A percentile compares a stretch with the other conserved stretches of the same genome.
Evolutionary conservation across 352 stramenopile species (phyloP).

Genomic region (Phytophthora nicotianae): DNA sequence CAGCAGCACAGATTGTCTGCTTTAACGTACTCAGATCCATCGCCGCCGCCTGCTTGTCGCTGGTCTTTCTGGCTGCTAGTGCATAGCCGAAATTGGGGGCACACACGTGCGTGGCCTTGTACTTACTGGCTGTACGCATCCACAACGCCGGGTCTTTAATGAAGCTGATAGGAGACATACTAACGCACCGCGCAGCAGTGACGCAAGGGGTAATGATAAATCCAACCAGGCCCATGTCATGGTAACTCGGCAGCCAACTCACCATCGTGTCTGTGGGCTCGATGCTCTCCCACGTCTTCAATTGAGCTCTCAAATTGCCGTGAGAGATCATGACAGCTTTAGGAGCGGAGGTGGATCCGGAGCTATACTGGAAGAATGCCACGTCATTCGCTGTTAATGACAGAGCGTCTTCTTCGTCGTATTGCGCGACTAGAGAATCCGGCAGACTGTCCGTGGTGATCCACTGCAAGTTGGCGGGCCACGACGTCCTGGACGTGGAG

Average conservation of each 20-base stretch:
- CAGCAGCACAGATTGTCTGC: constrained; percentile 79
- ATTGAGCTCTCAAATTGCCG: constrained; percentile 69
- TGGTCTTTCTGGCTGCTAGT: constrained; percentile 76
- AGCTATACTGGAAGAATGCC: constrained; percentile 89
- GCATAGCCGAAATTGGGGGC: constrained; percentile 86
- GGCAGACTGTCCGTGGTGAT: constrained; percentile 70
- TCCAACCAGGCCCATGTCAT: constrained; percentile 87
- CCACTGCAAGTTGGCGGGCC: constrained; percentile 72
- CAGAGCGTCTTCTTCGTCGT: constrained; percentile 50
- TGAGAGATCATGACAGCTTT: constrained; percentile 89
- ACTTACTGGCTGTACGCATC: constrained; percentile 78
- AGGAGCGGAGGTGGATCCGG: constrained; percentile 75
- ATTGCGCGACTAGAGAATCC: constrained; percentile 54
- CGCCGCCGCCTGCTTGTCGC: constrained; percentile 52
- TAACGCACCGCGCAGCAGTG: constrained; percentile 65
- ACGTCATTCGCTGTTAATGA: constrained; percentile 56
- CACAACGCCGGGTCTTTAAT: constrained; percentile 86
- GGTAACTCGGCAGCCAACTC: constrained; percentile 82
- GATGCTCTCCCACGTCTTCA: constrained; percentile 82
- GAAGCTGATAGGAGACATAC: constrained; percentile 87
- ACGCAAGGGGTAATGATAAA: constrained; percentile 78
- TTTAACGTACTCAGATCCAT: constrained; percentile 76
- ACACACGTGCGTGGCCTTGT: constrained; percentile 80
- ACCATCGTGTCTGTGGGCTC: constrained; percentile 65
- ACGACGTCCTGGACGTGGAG: constrained; percentile 57